These are phyloP conservation scores for Yarrowia sp. DNA, from an alignment of 805 yeast genomes.

Conservation along the genomic window DNA sequence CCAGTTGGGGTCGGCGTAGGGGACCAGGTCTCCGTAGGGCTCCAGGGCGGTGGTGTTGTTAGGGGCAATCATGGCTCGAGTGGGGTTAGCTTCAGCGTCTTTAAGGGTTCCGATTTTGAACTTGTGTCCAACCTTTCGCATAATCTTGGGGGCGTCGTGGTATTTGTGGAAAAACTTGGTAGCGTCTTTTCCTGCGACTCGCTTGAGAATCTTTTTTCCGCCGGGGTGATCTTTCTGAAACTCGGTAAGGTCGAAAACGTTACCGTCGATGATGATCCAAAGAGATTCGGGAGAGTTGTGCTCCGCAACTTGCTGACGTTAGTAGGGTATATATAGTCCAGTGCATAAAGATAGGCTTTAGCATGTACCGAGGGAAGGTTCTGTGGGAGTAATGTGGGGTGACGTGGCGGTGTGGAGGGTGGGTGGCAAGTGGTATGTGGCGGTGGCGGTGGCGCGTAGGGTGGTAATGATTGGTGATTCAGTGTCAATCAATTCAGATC, in stretches of 20 bases:
- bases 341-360: neutral
- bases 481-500: too few species aligned
- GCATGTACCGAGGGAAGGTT: slow-evolving; percentile 23
- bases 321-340: slow-evolving; percentile 7
- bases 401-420: neutral
- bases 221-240: slow-evolving; percentile 82
- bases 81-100: slow-evolving; percentile 29
- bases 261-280: slow-evolving; percentile 81
- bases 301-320: slow-evolving; percentile 52
- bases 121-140: slow-evolving; percentile 40
- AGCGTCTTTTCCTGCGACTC: slow-evolving; percentile 78
- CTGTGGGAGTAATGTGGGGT: neutral
- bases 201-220: slow-evolving; percentile 68
- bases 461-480: neutral
- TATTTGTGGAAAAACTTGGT: slow-evolving; percentile 60
- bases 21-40: slow-evolving; percentile 38
- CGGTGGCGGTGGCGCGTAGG: neutral
- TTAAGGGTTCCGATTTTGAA: slow-evolving; percentile 37
- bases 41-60: slow-evolving; percentile 29
- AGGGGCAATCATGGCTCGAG: slow-evolving; percentile 30
- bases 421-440: neutral
- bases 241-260: slow-evolving; percentile 70
- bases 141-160: slow-evolving; percentile 43
- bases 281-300: slow-evolving; percentile 76
- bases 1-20: slow-evolving; percentile 44